These are phyloP conservation scores for Trypanosoma mega DNA, from an alignment of 208 protist genomes.

Conservation along the genomic window DNA sequence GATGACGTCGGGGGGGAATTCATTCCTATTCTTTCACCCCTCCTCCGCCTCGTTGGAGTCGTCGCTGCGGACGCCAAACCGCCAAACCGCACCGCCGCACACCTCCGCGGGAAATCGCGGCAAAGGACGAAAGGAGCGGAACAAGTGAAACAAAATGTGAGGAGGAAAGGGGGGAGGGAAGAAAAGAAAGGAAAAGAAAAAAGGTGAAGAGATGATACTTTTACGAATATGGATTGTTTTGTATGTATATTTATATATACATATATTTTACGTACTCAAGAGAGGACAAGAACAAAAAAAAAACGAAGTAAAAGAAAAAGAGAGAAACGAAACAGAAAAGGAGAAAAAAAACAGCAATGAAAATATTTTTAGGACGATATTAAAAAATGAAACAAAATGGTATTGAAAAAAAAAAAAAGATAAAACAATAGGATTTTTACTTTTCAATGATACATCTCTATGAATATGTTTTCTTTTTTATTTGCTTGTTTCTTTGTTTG, in stretches of 20 bases:
- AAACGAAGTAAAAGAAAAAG: conserved; percentile 12
- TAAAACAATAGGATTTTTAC: too few species aligned
- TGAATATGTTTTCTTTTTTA: too few species aligned
- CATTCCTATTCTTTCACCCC: too few species aligned
- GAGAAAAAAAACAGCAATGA: conserved; percentile 6
- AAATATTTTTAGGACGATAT: too few species aligned
- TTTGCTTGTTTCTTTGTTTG: too few species aligned
- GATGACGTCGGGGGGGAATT: too few species aligned
- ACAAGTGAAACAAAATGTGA: not conserved
- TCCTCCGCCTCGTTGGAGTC: too few species aligned
- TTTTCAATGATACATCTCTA: too few species aligned
- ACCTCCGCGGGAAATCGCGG: not conserved
- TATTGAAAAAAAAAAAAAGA: too few species aligned
- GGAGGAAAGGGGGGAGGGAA: conserved; percentile 20
- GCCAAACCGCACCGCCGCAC: not conserved
- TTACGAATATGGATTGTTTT: not conserved
- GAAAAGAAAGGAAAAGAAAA: conserved; percentile 10
- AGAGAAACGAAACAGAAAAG: conserved; percentile 7
- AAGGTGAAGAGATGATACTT: not conserved
- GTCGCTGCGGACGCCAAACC: too few species aligned
- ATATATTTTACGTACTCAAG: not conserved
- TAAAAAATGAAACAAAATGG: too few species aligned
- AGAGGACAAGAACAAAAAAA: not conserved
- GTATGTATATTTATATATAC: not conserved
- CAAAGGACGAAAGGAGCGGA: not conserved